Evolutionary conservation across 78 protist genomes (phyloP), one percentile per base, ranked within the genome.

Genomic region (Mastigamoeba balamuthi): DNA sequence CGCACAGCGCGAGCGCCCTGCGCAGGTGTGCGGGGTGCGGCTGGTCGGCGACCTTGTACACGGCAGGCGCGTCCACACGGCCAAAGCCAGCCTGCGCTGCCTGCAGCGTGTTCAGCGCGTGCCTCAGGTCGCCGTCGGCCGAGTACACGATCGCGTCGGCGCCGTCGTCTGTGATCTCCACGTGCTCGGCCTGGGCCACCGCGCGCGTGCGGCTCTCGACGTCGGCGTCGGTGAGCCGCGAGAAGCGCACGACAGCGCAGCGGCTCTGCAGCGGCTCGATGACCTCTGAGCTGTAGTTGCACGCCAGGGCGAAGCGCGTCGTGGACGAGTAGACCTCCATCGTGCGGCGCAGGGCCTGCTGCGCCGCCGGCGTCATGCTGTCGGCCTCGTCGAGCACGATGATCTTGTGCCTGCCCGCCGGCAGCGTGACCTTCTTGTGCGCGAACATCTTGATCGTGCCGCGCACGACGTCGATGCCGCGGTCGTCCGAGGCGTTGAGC

Each of bases 311-410:
- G 78, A 94, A 96, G 5, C 96, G 85, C 0, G 99, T 96, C 43
- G 82, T 81, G 25, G 66, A 78, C 1, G 94, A 64, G 73, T 90
- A 86, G 6, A 53, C 58, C 76, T 97, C 99, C 83, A 97, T 97
- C 25, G 90, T 88, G n/a, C 97, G 77, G 6, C 96, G 72, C 23
- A 91, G 77, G 37, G 94, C 95, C 5, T 91, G 71, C 71, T 97
- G 99, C 3, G 99, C 99, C 33, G 93, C 99, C 0, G 68, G 23
- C n/a, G 98, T 95, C 93, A 97, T 87, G 2, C 89, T 65, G 84
- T 97, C 99, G 6, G 99, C 99, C 75, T 97, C 99, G 66, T 97
- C 99, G 39, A 97, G 89, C 1, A 97, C 76, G 76, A 97, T 87
- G 33, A 97, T 66, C 77, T 97, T 97, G 88, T 37, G 91, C 9